Evolutionary conservation across 2,329 filamentous ascomycete species (phyloP), one percentile per base, ranked within the genome.

Genomic region (Pseudogymnoascus sp.): DNA sequence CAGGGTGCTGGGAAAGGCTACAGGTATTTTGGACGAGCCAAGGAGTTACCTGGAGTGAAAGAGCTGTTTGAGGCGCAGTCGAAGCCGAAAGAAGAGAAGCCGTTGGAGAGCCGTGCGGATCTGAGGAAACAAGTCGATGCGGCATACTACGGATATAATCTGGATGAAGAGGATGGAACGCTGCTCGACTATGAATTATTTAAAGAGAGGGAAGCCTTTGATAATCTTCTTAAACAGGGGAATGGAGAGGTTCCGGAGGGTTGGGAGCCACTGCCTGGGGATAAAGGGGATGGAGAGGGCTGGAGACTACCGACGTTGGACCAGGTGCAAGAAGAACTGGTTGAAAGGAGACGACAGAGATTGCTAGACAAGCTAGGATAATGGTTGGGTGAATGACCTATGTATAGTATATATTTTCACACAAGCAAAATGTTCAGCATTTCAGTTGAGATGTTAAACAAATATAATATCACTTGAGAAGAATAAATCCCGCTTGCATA

Each of bases 91-190:
- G 79, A 79, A 2, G 81, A 86, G 63, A 87, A 86, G 70, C 83
- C 85, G 2, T 75, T 84, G 7, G 87, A 90, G 70, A 81, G 35
- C 15, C 80, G 88, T 68, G 84, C 85, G 59, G 89, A 91, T 68
- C 72, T 92, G 68, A 77, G 87, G 64, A 86, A 84, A 75, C 84
- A 87, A 68, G 92, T 99, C 7, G 91, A 99, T 75, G 94, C 94
- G 10, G 88, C 87, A 33, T 99, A 99, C 75, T 99, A 97, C 74
- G 94, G 94, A 40, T 99, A 96, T 74, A 92, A 92, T 64, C 82
- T 92, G 6, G 90, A 92, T 68, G 92, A 97, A 74, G 94, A 97
- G 74, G 91, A 96, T 73, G 90, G 88, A 0, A 84, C 81, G 50
- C 72, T 97, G 70, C 73, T 97, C 65, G 84, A 79, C 59, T 96